Evolutionary conservation across 805 yeast species (phyloP), one percentile per base, ranked within the genome.

Genomic region (Starmerella bombicola): DNA sequence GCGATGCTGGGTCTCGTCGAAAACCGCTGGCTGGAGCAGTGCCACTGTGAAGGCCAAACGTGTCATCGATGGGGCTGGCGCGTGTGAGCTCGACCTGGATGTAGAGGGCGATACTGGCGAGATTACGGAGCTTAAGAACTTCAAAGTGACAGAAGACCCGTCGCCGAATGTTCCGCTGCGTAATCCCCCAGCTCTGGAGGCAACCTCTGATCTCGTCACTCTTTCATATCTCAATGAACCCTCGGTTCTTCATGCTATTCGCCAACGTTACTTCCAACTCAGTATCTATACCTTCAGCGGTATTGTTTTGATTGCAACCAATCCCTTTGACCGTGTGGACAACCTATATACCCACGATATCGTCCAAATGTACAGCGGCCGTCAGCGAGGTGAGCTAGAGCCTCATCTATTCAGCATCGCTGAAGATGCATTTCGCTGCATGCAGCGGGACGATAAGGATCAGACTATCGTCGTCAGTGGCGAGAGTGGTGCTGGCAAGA

Each of bases 401-500:
- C 98, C 98, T 4, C 98, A 88, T 67, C 68, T 88, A 57, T 88
- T 88, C 61, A 95, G 96, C 33, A 88, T 88, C 53, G 97, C 98
- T 21, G 97, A 86, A 62, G 96, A 91, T 55, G 96, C 97, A 5
- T 86, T 85, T 60, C 71, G 95, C 54, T 79, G 93, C 57, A 88
- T 88, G 98, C 80, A 81, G 55, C 70, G 78, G 36, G 93, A 84
- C 53, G 67, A 73, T 30, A 70, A 74, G 53, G 86, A 88, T 64
- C 98, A 88, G 64, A 88, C 98, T 1, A 86, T 88, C 48, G 95
- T 88, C 15, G 97, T 88, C 15, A 76, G 86, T 53, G 98, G 98
- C 64, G 98, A 88, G 64, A 82, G 95, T 5, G 98, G 98, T 62
- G 97, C 98, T 22, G 98, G 98, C 61, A 91, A 88, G 56, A 91